A percentile compares a stretch with the other conserved stretches of the same genome.
Evolutionary conservation across 352 stramenopile genomes (phyloP).

Genomic region (Phytopythium vexans): DNA sequence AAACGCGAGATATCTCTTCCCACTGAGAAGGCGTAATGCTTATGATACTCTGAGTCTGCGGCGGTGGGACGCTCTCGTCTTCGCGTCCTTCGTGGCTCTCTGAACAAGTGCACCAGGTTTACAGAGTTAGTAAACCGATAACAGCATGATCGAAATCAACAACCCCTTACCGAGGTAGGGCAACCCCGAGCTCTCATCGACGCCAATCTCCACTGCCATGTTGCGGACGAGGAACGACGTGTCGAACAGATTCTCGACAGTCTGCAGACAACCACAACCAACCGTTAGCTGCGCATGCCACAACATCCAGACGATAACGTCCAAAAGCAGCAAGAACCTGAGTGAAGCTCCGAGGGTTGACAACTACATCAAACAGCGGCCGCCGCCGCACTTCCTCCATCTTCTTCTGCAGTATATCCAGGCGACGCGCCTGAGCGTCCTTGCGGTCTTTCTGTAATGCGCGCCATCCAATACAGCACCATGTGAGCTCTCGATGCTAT

Average conservation of each 20-base stretch:
- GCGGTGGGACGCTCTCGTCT: conserved; percentile 37
- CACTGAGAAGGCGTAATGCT: conserved; percentile 75
- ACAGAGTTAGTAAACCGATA: neutral
- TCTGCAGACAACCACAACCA: conserved; percentile 26
- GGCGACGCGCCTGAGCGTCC: conserved; percentile 68
- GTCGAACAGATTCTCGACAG: conserved; percentile 83
- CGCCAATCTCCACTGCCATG: conserved; percentile 55
- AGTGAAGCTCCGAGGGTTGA: conserved; percentile 72
- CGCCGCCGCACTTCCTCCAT: conserved; percentile 37
- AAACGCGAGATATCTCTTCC: conserved; percentile 46
- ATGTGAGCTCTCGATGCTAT: neutral
- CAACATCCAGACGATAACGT: neutral
- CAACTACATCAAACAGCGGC: conserved; percentile 67
- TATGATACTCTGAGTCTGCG: conserved; percentile 76
- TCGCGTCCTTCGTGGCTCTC: conserved; percentile 60
- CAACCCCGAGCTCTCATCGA: conserved; percentile 46
- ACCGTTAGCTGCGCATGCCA: neutral
- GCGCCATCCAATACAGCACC: neutral
- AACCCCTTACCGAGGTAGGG: conserved; percentile 53
- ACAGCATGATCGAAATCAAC: neutral
- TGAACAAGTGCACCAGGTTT: conserved; percentile 11
- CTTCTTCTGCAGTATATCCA: conserved; percentile 65
- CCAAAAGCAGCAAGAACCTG: conserved; percentile 32
- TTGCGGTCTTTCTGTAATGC: conserved; percentile 59
- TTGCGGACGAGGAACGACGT: conserved; percentile 82